Evolutionary conservation across 1,284 basidiomycete genomes (phyloP).

Genomic region (Chiua sp.): DNA sequence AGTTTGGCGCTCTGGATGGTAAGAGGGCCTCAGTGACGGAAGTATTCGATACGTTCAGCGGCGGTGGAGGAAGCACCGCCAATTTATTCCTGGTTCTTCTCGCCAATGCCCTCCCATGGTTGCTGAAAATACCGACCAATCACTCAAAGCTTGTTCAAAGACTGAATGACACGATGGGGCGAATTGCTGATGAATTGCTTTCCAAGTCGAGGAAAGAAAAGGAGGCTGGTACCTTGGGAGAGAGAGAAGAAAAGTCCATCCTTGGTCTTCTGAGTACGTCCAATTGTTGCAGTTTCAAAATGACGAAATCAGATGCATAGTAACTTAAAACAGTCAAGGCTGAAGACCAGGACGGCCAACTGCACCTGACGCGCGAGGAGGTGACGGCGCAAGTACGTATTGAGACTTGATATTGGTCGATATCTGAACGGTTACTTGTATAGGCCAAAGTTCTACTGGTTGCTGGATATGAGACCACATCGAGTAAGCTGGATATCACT

Average conservation of each 20-base stretch:
- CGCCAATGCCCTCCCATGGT: conserved; percentile 46
- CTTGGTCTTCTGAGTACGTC: conserved; percentile 38
- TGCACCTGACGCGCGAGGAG: conserved; percentile 25
- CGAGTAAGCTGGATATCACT: conserved; percentile 20
- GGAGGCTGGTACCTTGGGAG: conserved; percentile 34
- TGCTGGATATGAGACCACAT: conserved; percentile 38
- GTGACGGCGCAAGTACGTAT: conserved; percentile 23
- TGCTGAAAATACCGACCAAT: conserved; percentile 50
- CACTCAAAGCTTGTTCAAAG: conserved; percentile 41
- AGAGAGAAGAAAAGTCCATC: conserved; percentile 48
- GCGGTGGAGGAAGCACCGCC: conserved; percentile 9
- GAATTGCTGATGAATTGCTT: conserved; percentile 54
- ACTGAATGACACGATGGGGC: conserved; percentile 46
- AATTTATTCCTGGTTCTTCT: conserved; percentile 45
- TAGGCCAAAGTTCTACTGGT: conserved; percentile 35
- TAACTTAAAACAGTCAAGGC: conserved; percentile 21
- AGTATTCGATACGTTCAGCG: conserved; percentile 48
- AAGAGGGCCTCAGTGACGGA: conserved; percentile 49
- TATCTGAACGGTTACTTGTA: not conserved
- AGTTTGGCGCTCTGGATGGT: conserved; percentile 59
- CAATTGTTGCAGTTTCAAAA: not conserved
- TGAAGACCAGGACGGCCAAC: conserved; percentile 10
- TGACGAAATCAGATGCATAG: not conserved
- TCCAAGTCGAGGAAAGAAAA: conserved; percentile 48
- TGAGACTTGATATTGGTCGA: not conserved